Base-by-base conservation (phyloP, 2,329 filamentous ascomycete genomes). In the Cercospora sp. region DNA sequence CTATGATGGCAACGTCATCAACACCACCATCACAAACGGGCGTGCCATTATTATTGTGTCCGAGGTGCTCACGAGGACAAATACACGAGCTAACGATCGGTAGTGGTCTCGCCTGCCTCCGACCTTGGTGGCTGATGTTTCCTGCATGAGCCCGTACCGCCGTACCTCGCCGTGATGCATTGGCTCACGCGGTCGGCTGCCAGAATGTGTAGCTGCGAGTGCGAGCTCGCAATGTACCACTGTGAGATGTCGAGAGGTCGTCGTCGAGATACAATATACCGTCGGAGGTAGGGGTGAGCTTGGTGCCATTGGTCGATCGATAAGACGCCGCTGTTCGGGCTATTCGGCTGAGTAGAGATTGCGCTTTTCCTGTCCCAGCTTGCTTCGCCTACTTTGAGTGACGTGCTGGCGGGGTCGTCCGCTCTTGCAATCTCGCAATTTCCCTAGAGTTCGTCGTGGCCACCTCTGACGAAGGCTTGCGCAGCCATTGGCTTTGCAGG, bases 91-190 rank as follows among this genome's bases (percentile, higher is more conserved):
- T 31, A 36, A 7, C 33, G 33, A 39, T 1, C 13, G 33, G 33
- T 39, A n/a, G 33, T 39, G 62, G 39, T 68, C 66, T 68, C 31
- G 66, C 62, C 66, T 60, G 53, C 20, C 57, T 65, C 66, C 66
- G 66, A 48, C 20, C 20, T 58, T 18, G 36, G 66, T 65, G 66
- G 66, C 66, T 60, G 65, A 45, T 16, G 28, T 63, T 68, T 28
- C 51, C 31, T 65, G 66, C 66, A 65, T 65, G 28, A 60, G 5
- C 55, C 62, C 51, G 62, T 58, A 30, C 31, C 23, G 53, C 42
- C 33, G 60, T 64, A 64, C 51, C 62, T 64, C 6, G 62, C 53
- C 36, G 59, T 68, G 63, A 36, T 68, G 66, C 63, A 60, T 57
- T 65, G 66, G 63, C 55, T 16, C 36, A 51, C 62, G 48, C 66